Conservation (phyloP, 2,329 filamentous ascomycete genomes). For the Verruconis gallopava region DNA sequence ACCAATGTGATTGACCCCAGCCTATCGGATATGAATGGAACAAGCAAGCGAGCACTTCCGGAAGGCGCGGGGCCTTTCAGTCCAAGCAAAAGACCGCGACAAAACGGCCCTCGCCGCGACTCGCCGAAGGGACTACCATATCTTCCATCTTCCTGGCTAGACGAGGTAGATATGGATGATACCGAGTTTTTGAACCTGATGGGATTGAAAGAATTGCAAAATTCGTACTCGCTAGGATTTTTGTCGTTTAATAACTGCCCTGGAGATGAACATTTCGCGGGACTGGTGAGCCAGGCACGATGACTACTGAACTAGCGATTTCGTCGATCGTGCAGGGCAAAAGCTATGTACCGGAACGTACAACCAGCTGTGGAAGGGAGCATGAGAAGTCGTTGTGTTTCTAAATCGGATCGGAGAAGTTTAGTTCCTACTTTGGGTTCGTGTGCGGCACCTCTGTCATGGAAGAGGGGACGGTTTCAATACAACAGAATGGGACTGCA, state of each 20-base stretch:
- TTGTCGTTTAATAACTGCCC: neutral
- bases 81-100: neutral
- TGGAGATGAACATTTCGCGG: neutral
- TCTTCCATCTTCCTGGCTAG: constrained; percentile 12
- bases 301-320: no score
- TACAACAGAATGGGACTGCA: no score
- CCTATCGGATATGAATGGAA: neutral
- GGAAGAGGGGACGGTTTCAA: no score
- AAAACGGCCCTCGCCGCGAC: neutral
- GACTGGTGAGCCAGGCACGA: no score
- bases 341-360: no score
- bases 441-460: no score
- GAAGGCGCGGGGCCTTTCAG: neutral
- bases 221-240: neutral
- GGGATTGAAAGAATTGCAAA: constrained; percentile 13
- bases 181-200: constrained; percentile 13
- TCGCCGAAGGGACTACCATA: constrained; percentile 9
- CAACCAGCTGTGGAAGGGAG: no score
- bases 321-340: no score
- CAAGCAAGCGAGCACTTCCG: neutral
- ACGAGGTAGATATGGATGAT: constrained; percentile 9
- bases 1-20: neutral
- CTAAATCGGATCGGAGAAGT: no score
- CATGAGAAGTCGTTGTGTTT: no score
- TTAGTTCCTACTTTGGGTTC: no score